A percentile compares a stretch with the other conserved stretches of the same genome.
These are phyloP conservation scores for Malus orientalis DNA, from an alignment of 306 rosid species.

Conservation along the genomic window DNA sequence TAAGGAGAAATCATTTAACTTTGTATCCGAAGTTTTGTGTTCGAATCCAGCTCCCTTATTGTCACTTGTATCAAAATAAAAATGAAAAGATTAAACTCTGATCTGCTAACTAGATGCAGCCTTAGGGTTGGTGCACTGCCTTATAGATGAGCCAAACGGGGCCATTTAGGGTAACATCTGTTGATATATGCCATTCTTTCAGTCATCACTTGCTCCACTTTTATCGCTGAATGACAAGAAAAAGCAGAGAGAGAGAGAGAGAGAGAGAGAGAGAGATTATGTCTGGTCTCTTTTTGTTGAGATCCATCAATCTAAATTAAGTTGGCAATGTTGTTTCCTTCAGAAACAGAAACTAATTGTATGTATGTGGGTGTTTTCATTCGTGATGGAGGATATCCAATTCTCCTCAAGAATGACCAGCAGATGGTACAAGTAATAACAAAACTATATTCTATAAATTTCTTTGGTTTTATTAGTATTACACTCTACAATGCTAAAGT, in stretches of 20 bases:
- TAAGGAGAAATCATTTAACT: neutral
- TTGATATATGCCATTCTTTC: neutral
- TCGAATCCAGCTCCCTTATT: no score
- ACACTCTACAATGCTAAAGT: neutral
- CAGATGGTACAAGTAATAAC: neutral
- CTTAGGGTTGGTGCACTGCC: neutral
- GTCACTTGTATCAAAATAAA: neutral
- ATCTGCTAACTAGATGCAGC: neutral
- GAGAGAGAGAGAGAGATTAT: neutral
- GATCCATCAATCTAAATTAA: neutral
- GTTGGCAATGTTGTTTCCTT: neutral
- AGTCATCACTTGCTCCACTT: slow-evolving; percentile 2
- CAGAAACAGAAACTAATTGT: neutral
- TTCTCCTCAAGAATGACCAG: neutral
- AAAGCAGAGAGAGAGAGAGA: slow-evolving; percentile 1
- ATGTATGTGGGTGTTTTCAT: neutral
- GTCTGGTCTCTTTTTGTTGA: neutral
- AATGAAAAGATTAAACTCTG: neutral
- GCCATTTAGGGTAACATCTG: neutral
- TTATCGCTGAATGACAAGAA: neutral
- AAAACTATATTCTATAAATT: neutral
- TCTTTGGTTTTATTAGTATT: no score
- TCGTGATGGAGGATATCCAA: slow-evolving; percentile 1
- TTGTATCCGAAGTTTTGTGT: no score
- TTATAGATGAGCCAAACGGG: neutral